Evolutionary conservation across 352 stramenopile genomes (phyloP).

Genomic region (Phytophthora quininea): DNA sequence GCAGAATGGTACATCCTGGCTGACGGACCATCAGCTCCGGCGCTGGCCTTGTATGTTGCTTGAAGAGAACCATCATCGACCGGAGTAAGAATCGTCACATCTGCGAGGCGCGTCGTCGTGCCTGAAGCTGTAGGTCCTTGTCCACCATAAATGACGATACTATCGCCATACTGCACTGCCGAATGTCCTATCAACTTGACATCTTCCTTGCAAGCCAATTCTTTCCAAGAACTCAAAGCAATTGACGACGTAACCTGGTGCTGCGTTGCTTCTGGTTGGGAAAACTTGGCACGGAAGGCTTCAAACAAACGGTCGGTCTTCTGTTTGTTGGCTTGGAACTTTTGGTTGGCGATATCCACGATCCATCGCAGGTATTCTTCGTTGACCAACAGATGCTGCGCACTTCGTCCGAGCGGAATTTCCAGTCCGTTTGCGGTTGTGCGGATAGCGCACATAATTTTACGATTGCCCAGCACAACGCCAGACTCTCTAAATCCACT

Average conservation of each 20-base stretch:
- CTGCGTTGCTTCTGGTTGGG: constrained; percentile 6
- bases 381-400: constrained; percentile 61
- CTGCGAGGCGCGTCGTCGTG: constrained; percentile 62
- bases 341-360: constrained; percentile 83
- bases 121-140: constrained; percentile 61
- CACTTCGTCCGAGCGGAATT: constrained; percentile 74
- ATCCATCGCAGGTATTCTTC: constrained; percentile 78
- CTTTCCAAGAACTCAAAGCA: constrained; percentile 30
- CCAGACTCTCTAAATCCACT: constrained; percentile 91
- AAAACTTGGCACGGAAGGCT: constrained; percentile 59
- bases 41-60: constrained; percentile 27
- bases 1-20: constrained; percentile 82
- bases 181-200: constrained; percentile 75
- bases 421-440: constrained; percentile 89
- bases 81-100: constrained; percentile 47
- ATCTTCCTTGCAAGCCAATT: constrained; percentile 22
- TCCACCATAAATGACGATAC: constrained; percentile 72
- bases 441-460: constrained; percentile 91
- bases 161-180: constrained; percentile 47
- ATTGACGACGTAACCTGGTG: constrained; percentile 8
- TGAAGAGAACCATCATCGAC: constrained; percentile 35
- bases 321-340: constrained; percentile 78
- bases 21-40: constrained; percentile 30
- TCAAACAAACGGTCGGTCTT: constrained; percentile 78
- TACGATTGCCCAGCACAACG: constrained; percentile 87